A percentile compares a stretch with the other conserved stretches of the same genome.
Evolutionary conservation across 306 rosid genomes (phyloP).

Genomic region (Mimosa bimucronata): DNA sequence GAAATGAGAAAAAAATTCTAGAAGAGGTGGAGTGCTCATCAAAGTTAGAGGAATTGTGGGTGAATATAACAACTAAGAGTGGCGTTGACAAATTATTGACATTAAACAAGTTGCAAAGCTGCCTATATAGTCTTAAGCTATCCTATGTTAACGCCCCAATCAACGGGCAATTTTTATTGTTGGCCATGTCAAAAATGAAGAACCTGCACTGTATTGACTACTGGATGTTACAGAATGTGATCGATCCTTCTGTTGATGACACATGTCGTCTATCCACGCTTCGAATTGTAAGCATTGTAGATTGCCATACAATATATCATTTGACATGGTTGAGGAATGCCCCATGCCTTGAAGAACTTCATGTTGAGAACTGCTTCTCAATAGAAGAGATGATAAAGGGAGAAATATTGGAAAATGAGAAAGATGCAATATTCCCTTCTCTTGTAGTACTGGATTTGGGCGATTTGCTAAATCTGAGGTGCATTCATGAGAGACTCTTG

Average conservation of each 20-base stretch:
- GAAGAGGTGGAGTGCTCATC: not conserved
- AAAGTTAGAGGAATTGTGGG: not conserved
- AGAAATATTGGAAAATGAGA: not conserved
- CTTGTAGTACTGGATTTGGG: not conserved
- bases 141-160: not conserved
- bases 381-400: not conserved
- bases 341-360: not conserved
- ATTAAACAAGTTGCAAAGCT: not conserved
- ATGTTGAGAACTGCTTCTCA: fast-evolving
- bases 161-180: not conserved
- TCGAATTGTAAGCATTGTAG: not conserved
- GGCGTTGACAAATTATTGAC: no score
- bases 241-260: not conserved
- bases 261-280: not conserved
- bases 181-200: not conserved
- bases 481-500: not conserved
- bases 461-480: not conserved
- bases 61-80: not conserved
- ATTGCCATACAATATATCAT: not conserved
- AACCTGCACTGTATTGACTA: not conserved
- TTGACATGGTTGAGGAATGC: not conserved
- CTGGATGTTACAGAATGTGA: fast-evolving
- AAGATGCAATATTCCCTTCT: not conserved
- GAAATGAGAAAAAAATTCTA: not conserved
- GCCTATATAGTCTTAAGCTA: not conserved